Percentiles rank a stretch among this genome's conserved stretches.
Evolutionary conservation across 1,284 basidiomycete genomes (phyloP).

Genomic region (Ustilago hordei): DNA sequence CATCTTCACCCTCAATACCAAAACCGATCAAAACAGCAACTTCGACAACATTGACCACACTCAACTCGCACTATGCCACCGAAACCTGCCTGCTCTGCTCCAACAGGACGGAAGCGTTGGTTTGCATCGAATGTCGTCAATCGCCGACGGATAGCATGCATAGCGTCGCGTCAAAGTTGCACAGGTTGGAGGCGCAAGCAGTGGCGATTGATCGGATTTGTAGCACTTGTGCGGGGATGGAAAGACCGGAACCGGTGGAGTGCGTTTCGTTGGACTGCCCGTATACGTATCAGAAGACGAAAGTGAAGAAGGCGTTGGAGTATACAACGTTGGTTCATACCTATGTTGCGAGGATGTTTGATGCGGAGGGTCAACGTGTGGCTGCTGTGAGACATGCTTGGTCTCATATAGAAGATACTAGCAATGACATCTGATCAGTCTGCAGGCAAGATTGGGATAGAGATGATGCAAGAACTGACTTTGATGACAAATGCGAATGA

Average conservation of each 20-base stretch:
- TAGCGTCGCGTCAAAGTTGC: conserved; percentile 21
- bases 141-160: conserved; percentile 34
- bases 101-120: conserved; percentile 72
- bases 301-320: conserved; percentile 23
- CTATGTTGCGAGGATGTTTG: conserved; percentile 24
- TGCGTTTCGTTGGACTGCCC: conserved; percentile 65
- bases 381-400: conserved; percentile 31
- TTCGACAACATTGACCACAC: conserved; percentile 71
- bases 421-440: neutral
- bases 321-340: conserved; percentile 21
- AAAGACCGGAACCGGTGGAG: conserved; percentile 27
- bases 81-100: conserved; percentile 80
- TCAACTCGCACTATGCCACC: conserved; percentile 82
- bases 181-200: conserved; percentile 30
- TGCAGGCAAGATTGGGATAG: neutral
- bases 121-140: conserved; percentile 56
- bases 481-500: conserved; percentile 1
- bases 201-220: conserved; percentile 53
- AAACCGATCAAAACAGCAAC: conserved; percentile 2
- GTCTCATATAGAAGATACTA: neutral
- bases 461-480: neutral
- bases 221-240: conserved; percentile 45
- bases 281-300: conserved; percentile 55
- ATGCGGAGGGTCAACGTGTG: conserved; percentile 9
- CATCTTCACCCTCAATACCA: neutral